These are phyloP conservation scores for Tolypocladium tropicale DNA, from an alignment of 2,329 filamentous ascomycete species.

Conservation along the genomic window DNA sequence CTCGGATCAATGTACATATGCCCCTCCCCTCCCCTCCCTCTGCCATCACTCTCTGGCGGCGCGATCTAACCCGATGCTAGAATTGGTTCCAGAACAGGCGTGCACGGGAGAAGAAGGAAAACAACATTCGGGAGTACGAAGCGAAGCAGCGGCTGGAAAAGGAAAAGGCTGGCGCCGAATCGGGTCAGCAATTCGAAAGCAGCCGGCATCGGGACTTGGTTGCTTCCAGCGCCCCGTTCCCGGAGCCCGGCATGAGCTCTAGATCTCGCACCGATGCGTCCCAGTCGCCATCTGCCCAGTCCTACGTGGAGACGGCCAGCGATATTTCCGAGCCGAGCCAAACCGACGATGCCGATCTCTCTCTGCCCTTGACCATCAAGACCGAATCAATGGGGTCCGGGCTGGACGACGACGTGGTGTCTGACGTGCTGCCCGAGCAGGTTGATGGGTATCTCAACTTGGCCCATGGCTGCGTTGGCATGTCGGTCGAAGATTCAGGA, in stretches of 20 bases:
- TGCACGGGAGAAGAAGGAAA: constrained; percentile 55
- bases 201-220: constrained; percentile 25
- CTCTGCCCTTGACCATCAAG: constrained; percentile 4
- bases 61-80: constrained; percentile 27
- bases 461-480: constrained; percentile 4
- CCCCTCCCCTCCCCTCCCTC: too few relatives aligned
- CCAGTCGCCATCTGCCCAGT: constrained; percentile 8
- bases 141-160: constrained; percentile 26
- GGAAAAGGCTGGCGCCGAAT: constrained; percentile 15
- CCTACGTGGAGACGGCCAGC: constrained; percentile 10
- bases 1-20: constrained; percentile 50
- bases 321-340: constrained; percentile 15
- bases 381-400: not conserved
- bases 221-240: constrained; percentile 30
- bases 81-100: constrained; percentile 62
- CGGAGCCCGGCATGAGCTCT: constrained; percentile 14
- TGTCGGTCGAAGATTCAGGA: constrained; percentile 4
- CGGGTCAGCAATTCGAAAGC: constrained; percentile 14
- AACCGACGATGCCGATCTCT: constrained; percentile 13
- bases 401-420: constrained; percentile 5
- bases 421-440: constrained; percentile 5
- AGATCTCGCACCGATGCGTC: constrained; percentile 6
- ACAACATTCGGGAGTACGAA: constrained; percentile 35
- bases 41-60: not conserved
- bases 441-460: constrained; percentile 9